Base-by-base conservation (phyloP, 208 protist species). In the Angomonas desouzai region DNA sequence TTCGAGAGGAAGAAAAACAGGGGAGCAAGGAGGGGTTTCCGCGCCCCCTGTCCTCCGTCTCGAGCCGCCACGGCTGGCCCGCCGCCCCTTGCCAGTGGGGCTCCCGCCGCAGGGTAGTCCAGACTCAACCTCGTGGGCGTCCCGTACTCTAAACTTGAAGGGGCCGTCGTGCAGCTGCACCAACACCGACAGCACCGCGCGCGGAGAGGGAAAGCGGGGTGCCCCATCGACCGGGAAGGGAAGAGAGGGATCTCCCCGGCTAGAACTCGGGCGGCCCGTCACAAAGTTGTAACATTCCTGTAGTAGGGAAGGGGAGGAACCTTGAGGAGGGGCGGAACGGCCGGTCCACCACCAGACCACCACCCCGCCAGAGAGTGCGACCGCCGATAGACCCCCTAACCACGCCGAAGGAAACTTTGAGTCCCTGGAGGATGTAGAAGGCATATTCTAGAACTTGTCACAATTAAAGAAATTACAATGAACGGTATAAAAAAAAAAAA, bases 101-200 rank as follows among this genome's bases (percentile, higher is more conserved):
- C 9, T 43, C 36, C 4, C 18, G 18, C 6, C 45, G 6, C 6
- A 51, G 9, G 45, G 45, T 18, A 40, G 13, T 13, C 36, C 36
- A 40, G 9, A 18, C 36, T 13, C 36, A 6, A 40, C 36, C 36
- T 40, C 36, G 9, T 13, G 36, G 6, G 36, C 36, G 36, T 40
- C 36, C 9, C 36, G 36, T 40, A 40, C 68, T 1, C 73, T 63
- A 48, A 84, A 84, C 28, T 71, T 51, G 55, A 80, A 84, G 4
- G 77, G 77, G 0, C 77, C 77, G 55, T 84, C 77, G 40, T 80
- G 74, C 25, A 80, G 61, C 3, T 79, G 53, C 9, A 47, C 55
- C 11, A 84, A 73, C 0, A 80, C 48, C 11, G 69, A 55, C 0
- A 80, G 66, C 11, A 73, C 77, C 66, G 77, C 74, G 18, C 18